Evolutionary conservation across 129 eudicot genomes (phyloP).

Genomic region (Tagetes erecta): DNA sequence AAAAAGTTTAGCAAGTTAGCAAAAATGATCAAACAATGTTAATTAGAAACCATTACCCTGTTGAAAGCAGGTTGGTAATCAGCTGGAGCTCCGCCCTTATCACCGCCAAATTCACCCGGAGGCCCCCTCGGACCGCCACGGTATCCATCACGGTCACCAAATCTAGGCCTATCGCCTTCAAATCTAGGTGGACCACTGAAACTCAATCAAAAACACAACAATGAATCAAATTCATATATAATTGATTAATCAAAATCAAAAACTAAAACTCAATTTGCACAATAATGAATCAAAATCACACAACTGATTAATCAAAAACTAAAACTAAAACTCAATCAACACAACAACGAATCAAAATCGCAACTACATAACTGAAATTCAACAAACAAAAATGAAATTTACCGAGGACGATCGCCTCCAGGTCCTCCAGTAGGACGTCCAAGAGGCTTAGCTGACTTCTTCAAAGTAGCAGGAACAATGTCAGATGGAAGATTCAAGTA

Average conservation of each 20-base stretch:
- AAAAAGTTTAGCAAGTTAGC: neutral
- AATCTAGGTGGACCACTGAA: conserved; percentile 89
- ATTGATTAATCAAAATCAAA: no score
- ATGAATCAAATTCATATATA: neutral
- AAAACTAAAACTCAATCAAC: neutral
- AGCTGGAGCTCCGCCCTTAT: conserved; percentile 98
- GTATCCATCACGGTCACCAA: conserved; percentile 90
- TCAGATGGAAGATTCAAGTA: conserved; percentile 95
- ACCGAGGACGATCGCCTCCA: conserved; percentile 93
- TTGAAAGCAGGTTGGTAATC: conserved; percentile 87
- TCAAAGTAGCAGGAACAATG: conserved; percentile 87
- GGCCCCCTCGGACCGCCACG: conserved; percentile 91
- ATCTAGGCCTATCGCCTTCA: conserved; percentile 85
- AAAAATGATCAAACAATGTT: neutral
- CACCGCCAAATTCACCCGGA: conserved; percentile 82
- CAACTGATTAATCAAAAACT: no score
- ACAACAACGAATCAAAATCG: no score
- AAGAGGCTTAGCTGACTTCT: conserved; percentile 88
- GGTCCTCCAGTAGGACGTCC: conserved; percentile 95
- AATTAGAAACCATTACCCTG: conserved; percentile 49
- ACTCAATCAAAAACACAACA: neutral
- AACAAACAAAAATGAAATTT: no score
- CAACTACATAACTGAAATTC: no score
- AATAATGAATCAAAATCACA: neutral
- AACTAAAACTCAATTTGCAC: neutral